These are phyloP conservation scores for Russula foetens DNA, from an alignment of 768 basidiomycete genomes.

Conservation along the genomic window DNA sequence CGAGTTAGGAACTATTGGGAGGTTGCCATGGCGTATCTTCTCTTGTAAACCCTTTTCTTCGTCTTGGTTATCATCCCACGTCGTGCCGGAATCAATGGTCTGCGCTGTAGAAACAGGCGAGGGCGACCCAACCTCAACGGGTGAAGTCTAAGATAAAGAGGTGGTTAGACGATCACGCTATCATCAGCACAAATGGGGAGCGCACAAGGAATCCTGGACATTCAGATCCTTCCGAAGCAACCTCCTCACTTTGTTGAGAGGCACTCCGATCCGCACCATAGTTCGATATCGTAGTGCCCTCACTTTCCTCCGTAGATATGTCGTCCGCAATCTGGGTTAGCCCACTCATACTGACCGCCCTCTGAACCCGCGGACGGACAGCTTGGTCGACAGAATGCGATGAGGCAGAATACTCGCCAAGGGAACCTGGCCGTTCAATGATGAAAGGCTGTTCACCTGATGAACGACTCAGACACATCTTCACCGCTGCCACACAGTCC, in stretches of 20 bases:
- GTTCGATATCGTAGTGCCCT: not conserved
- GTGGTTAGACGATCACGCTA: not conserved
- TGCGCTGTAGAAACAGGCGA: conserved; percentile 42
- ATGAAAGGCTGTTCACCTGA: conserved; percentile 55
- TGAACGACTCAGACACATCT: conserved; percentile 65
- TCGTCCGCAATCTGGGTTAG: not conserved
- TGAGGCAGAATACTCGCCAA: conserved; percentile 36
- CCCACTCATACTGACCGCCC: conserved; percentile 30
- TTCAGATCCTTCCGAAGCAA: not conserved
- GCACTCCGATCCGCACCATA: not conserved
- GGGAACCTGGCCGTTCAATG: conserved; percentile 49
- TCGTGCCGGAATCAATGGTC: conserved; percentile 50
- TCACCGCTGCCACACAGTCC: conserved; percentile 83
- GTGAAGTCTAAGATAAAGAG: conserved; percentile 2
- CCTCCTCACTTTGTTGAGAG: not conserved
- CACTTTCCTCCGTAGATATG: not conserved
- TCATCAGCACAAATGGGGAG: not conserved
- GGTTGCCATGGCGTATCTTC: conserved; percentile 44
- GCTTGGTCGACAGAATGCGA: conserved; percentile 39
- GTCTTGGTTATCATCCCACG: conserved; percentile 46
- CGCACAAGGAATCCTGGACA: conserved; percentile 4
- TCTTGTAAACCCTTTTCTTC: conserved; percentile 38
- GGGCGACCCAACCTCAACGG: conserved; percentile 35
- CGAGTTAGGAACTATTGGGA: conserved; percentile 40
- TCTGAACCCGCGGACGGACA: conserved; percentile 26